A percentile compares a stretch with the other conserved stretches of the same genome.
phyloP scores from a whole-genome alignment of 2,329 filamentous ascomycete genomes.

The Fusarium protoensiforme region DNA sequence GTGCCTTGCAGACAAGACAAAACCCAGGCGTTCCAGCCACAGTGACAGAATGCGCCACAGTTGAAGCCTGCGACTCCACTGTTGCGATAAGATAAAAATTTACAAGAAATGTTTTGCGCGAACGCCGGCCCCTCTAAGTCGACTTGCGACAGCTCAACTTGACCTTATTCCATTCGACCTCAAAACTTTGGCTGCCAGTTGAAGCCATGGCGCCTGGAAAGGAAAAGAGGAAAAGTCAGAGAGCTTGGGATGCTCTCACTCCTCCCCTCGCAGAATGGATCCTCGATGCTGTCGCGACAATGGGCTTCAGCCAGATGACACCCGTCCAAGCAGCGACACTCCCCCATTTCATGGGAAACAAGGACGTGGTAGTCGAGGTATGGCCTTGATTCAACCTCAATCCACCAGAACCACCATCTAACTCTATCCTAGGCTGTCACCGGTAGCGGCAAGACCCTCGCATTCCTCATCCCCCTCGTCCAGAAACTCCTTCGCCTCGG shows the following conservation, averaged over 20 bases:
- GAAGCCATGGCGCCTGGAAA: conserved; percentile 48
- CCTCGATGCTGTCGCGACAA: conserved; percentile 81
- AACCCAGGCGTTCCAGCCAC: neutral
- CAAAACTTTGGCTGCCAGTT: neutral
- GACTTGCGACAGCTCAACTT: conserved; percentile 7
- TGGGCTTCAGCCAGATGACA: conserved; percentile 90
- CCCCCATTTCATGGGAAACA: conserved; percentile 87
- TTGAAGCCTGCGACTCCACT: conserved; percentile 26
- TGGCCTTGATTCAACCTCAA: neutral
- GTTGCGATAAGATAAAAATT: conserved; percentile 49
- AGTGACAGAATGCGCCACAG: conserved; percentile 32
- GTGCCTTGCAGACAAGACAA: conserved; percentile 4
- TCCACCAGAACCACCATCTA: neutral
- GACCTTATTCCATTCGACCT: neutral
- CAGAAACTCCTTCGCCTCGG: conserved; percentile 84
- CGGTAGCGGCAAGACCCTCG: conserved; percentile 89
- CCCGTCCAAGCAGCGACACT: conserved; percentile 95
- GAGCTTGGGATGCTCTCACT: conserved; percentile 57
- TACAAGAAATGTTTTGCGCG: conserved; percentile 44
- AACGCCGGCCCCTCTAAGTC: conserved; percentile 33
- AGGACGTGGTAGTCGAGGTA: conserved; percentile 91
- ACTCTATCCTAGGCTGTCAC: conserved; percentile 74
- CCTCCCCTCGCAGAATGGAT: conserved; percentile 73
- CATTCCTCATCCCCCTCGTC: conserved; percentile 85
- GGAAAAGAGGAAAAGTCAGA: conserved; percentile 56